Percentiles rank a stretch among this genome's conserved stretches.
These are phyloP conservation scores for Sugiyamaella qingdaonensis DNA, from an alignment of 805 yeast species.

Conservation along the genomic window DNA sequence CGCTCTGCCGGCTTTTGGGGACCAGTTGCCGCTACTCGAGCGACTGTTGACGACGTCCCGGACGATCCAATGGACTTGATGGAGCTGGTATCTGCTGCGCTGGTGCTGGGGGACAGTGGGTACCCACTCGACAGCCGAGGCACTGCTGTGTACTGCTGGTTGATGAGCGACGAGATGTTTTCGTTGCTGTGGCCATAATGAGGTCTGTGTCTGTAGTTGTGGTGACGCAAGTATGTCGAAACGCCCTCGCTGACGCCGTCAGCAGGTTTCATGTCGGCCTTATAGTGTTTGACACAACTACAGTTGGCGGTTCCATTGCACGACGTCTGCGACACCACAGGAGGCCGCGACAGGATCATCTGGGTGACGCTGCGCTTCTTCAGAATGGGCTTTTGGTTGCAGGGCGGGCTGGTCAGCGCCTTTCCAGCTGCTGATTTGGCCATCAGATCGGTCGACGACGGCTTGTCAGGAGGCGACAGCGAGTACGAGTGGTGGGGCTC, in stretches of 20 bases:
- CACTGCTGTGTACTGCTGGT: slow-evolving; percentile 28
- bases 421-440: not conserved
- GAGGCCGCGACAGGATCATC: slow-evolving; percentile 48
- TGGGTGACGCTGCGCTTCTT: slow-evolving; percentile 85
- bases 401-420: not conserved
- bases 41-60: slow-evolving; percentile 2
- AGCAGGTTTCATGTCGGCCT: not conserved
- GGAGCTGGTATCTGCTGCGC: slow-evolving; percentile 4
- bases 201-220: slow-evolving; percentile 35
- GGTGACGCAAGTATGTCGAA: slow-evolving; percentile 34
- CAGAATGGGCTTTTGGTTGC: slow-evolving; percentile 63
- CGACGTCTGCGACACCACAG: slow-evolving; percentile 12
- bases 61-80: slow-evolving; percentile 4
- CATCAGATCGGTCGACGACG: slow-evolving; percentile 14
- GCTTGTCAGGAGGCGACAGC: slow-evolving; percentile 9
- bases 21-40: not conserved
- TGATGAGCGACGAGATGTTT: slow-evolving; percentile 29
- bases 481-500: slow-evolving; percentile 31
- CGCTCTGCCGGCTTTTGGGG: slow-evolving; percentile 40
- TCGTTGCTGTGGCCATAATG: slow-evolving; percentile 26
- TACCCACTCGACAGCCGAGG: slow-evolving; percentile 5
- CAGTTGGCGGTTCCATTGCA: slow-evolving; percentile 15
- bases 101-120: slow-evolving; percentile 5
- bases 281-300: slow-evolving; percentile 6
- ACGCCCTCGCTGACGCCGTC: slow-evolving; percentile 15